These are phyloP conservation scores for Euphorbia corollata DNA, from an alignment of 441 rosid genomes.

Conservation along the genomic window DNA sequence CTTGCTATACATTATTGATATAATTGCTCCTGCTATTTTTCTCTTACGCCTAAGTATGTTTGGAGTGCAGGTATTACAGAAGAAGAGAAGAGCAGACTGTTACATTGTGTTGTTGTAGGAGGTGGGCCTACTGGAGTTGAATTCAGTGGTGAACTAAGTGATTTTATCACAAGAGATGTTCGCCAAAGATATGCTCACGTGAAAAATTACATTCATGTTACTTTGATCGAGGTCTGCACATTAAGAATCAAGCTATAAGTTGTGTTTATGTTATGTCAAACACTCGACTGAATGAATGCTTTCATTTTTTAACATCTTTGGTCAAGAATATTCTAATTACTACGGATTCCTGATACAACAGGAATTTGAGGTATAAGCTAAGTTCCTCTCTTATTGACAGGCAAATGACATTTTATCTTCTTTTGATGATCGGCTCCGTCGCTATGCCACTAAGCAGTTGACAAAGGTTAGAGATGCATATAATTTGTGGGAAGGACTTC, in stretches of 20 bases:
- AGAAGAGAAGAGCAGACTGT: constrained; percentile 64
- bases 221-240: constrained; percentile 70
- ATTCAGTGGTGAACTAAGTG: constrained; percentile 91
- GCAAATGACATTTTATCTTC: constrained; percentile 85
- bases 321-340: constrained; percentile 6
- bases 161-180: constrained; percentile 74
- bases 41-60: constrained; percentile 4
- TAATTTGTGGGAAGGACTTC: constrained; percentile 6
- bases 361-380: constrained; percentile 7
- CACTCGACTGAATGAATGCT: background rate
- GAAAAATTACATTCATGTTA: constrained; percentile 68
- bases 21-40: background rate
- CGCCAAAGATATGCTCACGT: constrained; percentile 70
- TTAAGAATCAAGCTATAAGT: background rate
- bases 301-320: background rate
- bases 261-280: background rate
- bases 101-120: constrained; percentile 87
- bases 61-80: constrained; percentile 49
- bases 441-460: constrained; percentile 76
- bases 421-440: constrained; percentile 76
- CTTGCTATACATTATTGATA: background rate
- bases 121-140: constrained; percentile 94
- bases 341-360: background rate
- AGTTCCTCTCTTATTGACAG: constrained; percentile 28
- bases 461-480: constrained; percentile 42